Conservation (phyloP, 2,329 filamentous ascomycete genomes). For the Aspergillus sp. region DNA sequence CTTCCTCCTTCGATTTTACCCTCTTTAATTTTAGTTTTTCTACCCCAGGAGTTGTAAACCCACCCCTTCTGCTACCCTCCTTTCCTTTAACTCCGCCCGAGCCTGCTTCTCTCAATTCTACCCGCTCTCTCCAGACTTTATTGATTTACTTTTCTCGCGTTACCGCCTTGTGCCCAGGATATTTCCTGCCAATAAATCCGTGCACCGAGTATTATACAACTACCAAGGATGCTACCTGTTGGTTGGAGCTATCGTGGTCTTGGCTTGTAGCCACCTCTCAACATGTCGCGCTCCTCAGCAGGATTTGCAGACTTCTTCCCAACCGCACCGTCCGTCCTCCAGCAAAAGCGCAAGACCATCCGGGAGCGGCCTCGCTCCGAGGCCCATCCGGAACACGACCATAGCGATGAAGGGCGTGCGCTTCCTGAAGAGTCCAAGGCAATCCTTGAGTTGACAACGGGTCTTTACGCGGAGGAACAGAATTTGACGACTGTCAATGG, state of each 20-base stretch:
- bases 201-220: conserved; percentile 21
- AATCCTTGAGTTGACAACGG: conserved; percentile 15
- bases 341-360: conserved; percentile 52
- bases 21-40: not conserved
- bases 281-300: conserved; percentile 78
- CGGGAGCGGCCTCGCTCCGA: conserved; percentile 64
- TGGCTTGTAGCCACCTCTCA: conserved; percentile 52
- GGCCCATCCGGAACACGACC: conserved; percentile 33
- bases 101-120: not conserved
- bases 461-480: conserved; percentile 16
- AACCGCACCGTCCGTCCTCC: conserved; percentile 68
- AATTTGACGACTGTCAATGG: conserved; percentile 55
- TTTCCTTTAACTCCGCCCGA: not conserved
- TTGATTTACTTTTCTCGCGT: conserved; percentile 6
- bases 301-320: conserved; percentile 87
- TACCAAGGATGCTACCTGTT: conserved; percentile 46
- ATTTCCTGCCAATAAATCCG: conserved; percentile 25
- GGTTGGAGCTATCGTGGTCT: conserved; percentile 33
- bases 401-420: conserved; percentile 18
- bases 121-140: conserved; percentile 1
- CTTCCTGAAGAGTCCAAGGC: conserved; percentile 13
- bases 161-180: conserved; percentile 21
- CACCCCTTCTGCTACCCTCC: not conserved
- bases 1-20: not conserved
- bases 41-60: not conserved